A percentile compares a stretch with the other conserved stretches of the same genome.
Conservation (phyloP, 352 stramenopile species). For the Thalassiosira sp. region DNA sequence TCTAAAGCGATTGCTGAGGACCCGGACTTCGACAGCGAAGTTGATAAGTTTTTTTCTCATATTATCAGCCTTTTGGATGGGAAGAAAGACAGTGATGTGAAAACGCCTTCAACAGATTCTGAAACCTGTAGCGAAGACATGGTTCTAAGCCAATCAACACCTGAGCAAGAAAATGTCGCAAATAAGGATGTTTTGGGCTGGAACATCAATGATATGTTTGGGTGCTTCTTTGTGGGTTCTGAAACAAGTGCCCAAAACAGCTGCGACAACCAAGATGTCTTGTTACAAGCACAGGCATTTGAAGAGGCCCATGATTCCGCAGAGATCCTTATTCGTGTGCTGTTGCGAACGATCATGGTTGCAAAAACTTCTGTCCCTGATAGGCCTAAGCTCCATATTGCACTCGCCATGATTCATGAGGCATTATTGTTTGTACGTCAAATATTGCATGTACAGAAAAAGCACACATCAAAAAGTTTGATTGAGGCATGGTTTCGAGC, state of each 20-base stretch:
- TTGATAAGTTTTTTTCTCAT: constrained; percentile 73
- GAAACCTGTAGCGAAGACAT: background rate
- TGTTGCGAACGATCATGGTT: constrained; percentile 71
- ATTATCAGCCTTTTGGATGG: constrained; percentile 73
- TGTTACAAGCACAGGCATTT: constrained; percentile 43
- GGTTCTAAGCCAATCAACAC: background rate
- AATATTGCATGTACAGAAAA: constrained; percentile 70
- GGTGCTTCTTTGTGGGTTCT: constrained; percentile 37
- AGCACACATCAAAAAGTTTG: constrained; percentile 62
- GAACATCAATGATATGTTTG: constrained; percentile 47
- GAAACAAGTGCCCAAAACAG: constrained; percentile 5
- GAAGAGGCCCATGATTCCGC: constrained; percentile 47
- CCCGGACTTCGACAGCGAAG: constrained; percentile 70
- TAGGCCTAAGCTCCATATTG: constrained; percentile 73
- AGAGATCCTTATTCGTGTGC: constrained; percentile 54
- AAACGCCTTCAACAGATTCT: constrained; percentile 1
- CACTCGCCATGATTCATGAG: constrained; percentile 72
- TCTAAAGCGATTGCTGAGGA: constrained; percentile 75
- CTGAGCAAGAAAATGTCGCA: background rate
- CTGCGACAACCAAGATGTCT: constrained; percentile 18
- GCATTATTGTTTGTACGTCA: constrained; percentile 65
- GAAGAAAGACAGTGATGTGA: constrained; percentile 24
- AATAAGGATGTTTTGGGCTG: constrained; percentile 10
- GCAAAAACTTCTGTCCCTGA: constrained; percentile 63
- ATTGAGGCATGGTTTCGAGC: constrained; percentile 69